phyloP scores from a whole-genome alignment of 257 asterid species.

The Mitragyna speciosa region DNA sequence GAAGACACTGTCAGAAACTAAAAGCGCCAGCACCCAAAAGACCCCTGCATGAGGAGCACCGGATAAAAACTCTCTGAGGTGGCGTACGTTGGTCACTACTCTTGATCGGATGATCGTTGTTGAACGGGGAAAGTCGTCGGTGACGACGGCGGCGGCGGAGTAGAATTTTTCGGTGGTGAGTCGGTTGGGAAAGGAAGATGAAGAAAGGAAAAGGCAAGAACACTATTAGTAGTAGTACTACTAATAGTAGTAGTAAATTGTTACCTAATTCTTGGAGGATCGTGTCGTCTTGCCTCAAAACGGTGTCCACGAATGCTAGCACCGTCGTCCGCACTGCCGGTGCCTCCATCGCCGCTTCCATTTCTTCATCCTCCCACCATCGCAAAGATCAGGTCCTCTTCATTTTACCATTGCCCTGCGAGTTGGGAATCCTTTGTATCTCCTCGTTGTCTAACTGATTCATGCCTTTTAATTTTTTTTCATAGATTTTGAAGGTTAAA shows the following conservation, averaged over 20 bases:
- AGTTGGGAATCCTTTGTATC: no score
- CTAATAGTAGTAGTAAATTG: constrained; percentile 30
- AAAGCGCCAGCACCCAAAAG: no score
- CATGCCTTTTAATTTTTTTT: not conserved
- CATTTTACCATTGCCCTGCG: not conserved
- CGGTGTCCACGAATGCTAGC: constrained; percentile 76
- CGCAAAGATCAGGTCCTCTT: constrained; percentile 66
- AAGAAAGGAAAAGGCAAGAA: constrained; percentile 56
- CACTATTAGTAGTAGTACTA: not conserved
- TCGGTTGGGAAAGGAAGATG: constrained; percentile 31
- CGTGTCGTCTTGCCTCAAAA: constrained; percentile 65
- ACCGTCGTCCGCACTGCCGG: constrained; percentile 71
- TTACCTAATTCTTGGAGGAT: constrained; percentile 68
- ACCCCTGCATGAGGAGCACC: no score
- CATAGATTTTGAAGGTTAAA: not conserved
- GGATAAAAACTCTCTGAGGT: not conserved
- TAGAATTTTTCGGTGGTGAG: not conserved
- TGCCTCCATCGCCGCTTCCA: constrained; percentile 45
- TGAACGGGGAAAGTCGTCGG: not conserved
- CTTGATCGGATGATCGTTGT: no score
- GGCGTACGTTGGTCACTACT: constrained; percentile 30
- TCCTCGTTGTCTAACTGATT: not conserved
- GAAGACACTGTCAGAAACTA: no score
- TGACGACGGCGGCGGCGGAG: not conserved
- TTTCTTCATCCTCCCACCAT: constrained; percentile 56